phyloP scores from a whole-genome alignment of 208 protist species.

The Strigomonas oncopelti region DNA sequence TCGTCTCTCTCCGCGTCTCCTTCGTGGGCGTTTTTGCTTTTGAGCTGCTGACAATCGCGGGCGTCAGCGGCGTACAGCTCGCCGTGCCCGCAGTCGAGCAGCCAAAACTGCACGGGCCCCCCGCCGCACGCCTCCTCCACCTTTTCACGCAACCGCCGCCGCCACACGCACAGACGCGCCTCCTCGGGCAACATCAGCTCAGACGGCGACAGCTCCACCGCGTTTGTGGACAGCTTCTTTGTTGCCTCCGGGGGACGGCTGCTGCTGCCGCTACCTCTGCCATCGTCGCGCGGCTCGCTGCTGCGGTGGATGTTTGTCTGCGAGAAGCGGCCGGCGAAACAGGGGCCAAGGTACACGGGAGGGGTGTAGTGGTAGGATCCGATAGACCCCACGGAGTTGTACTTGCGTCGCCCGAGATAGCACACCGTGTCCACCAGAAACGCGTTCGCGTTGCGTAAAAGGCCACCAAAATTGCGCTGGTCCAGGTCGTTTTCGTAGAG shows the following conservation, averaged over 20 bases:
- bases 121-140: slow-evolving; percentile 20
- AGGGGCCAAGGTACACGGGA: slow-evolving; percentile 48
- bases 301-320: neutral
- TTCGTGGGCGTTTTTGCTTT: neutral
- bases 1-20: neutral
- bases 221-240: no score
- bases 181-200: neutral
- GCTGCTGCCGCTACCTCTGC: no score
- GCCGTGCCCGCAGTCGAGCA: slow-evolving; percentile 73
- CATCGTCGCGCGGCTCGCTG: neutral
- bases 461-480: slow-evolving; percentile 82
- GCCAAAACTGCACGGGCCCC: slow-evolving; percentile 35
- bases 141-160: slow-evolving; percentile 9
- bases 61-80: slow-evolving; percentile 34
- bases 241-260: no score
- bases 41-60: neutral
- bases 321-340: neutral
- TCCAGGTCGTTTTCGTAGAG: slow-evolving; percentile 85
- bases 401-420: slow-evolving; percentile 75
- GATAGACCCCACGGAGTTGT: slow-evolving; percentile 78
- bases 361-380: slow-evolving; percentile 84
- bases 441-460: slow-evolving; percentile 84
- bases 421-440: slow-evolving; percentile 80
- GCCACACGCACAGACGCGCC: slow-evolving; percentile 11
- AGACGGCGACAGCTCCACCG: no score